These are phyloP conservation scores for Fusarium luffae DNA, from an alignment of 2,329 filamentous ascomycete species.

Conservation along the genomic window DNA sequence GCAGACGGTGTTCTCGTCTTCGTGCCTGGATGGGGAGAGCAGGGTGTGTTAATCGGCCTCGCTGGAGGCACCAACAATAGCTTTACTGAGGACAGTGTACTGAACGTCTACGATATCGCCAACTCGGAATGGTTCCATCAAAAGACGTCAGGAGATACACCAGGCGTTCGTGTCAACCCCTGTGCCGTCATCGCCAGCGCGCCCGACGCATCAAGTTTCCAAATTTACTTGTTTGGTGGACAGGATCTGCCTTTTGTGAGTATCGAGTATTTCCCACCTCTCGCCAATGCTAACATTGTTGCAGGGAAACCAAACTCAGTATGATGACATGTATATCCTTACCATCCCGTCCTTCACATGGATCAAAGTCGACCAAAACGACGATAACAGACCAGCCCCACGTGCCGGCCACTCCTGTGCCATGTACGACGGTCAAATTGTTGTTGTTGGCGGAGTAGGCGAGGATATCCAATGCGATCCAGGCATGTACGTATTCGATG, in stretches of 20 bases:
- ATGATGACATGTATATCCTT: slow-evolving; percentile 73
- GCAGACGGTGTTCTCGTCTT: slow-evolving; percentile 80
- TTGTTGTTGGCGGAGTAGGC: slow-evolving; percentile 72
- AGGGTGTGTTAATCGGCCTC: slow-evolving; percentile 77
- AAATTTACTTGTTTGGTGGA: slow-evolving; percentile 82
- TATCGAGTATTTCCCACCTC: not conserved
- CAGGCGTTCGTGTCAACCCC: slow-evolving; percentile 65
- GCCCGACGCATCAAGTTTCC: slow-evolving; percentile 78
- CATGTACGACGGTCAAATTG: slow-evolving; percentile 68
- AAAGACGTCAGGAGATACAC: slow-evolving; percentile 63
- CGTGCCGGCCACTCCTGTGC: slow-evolving; percentile 64
- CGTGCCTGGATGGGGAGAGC: slow-evolving; percentile 77
- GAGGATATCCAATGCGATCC: slow-evolving; percentile 62
- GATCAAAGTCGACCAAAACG: slow-evolving; percentile 64
- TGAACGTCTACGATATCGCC: slow-evolving; percentile 77
- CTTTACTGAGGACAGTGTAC: slow-evolving; percentile 65
- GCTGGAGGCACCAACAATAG: slow-evolving; percentile 76
- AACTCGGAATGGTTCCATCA: slow-evolving; percentile 71
- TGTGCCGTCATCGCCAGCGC: slow-evolving; percentile 71
- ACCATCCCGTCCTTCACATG: slow-evolving; percentile 72
- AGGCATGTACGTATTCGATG: slow-evolving; percentile 76
- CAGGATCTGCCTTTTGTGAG: slow-evolving; percentile 75
- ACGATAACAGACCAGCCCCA: slow-evolving; percentile 66
- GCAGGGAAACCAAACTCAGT: slow-evolving; percentile 63
- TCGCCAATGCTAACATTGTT: slow-evolving; percentile 13